These are phyloP conservation scores for Scheffersomyces amazonensis DNA, from an alignment of 805 yeast genomes.

Conservation along the genomic window DNA sequence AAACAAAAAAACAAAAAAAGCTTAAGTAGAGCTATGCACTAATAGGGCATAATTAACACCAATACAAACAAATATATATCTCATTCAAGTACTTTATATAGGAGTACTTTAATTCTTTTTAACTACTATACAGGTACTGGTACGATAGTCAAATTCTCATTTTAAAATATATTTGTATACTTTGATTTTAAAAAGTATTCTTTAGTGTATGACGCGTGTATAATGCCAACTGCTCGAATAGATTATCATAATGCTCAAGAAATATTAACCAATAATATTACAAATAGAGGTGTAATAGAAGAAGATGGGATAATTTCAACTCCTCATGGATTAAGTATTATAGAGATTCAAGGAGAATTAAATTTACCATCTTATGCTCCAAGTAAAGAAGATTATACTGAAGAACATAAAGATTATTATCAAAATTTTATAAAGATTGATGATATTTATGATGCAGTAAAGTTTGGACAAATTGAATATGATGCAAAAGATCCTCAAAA, in stretches of 20 bases:
- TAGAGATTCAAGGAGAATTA: conserved; percentile 76
- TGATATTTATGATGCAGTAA: conserved; percentile 43
- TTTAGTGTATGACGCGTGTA: too few species aligned
- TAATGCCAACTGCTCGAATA: conserved; percentile 18
- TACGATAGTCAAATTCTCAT: too few species aligned
- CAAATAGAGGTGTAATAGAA: not conserved
- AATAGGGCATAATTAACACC: too few species aligned
- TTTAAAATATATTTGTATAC: too few species aligned
- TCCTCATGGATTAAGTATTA: conserved; percentile 53
- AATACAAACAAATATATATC: too few species aligned
- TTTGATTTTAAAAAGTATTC: too few species aligned
- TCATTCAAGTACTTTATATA: too few species aligned
- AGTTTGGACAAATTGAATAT: conserved; percentile 48
- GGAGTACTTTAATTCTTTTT: too few species aligned
- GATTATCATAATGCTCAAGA: conserved; percentile 12
- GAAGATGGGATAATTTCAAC: conserved; percentile 39
- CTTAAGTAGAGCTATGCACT: too few species aligned
- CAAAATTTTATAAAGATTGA: conserved; percentile 32
- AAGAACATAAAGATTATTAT: conserved; percentile 22
- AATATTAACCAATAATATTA: conserved; percentile 3
- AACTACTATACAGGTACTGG: too few species aligned
- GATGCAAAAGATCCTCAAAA: conserved; percentile 35
- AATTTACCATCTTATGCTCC: conserved; percentile 44
- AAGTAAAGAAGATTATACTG: conserved; percentile 19
- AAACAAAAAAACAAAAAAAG: too few species aligned